Percentiles rank a stretch among this genome's conserved stretches.
Evolutionary conservation across 306 rosid genomes (phyloP).

Genomic region (Cyamopsis tetragonoloba): DNA sequence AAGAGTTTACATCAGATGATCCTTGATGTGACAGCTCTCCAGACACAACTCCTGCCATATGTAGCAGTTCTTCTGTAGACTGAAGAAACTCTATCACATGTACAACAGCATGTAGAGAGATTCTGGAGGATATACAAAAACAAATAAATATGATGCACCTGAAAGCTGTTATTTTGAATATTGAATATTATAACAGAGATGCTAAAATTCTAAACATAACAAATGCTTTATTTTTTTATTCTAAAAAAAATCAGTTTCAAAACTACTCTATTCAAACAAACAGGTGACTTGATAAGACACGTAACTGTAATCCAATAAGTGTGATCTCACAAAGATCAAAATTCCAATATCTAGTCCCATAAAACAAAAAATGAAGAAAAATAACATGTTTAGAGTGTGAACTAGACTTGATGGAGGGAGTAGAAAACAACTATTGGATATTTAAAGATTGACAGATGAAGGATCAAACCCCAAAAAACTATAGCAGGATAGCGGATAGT

Average conservation of each 20-base stretch:
- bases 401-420: not conserved
- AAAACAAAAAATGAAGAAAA: not conserved
- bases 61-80: constrained; percentile 21
- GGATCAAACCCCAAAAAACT: too few relatives aligned
- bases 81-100: constrained; percentile 16
- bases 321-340: not conserved
- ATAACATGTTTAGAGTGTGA: not conserved
- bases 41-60: constrained; percentile 41
- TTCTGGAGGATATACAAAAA: constrained; percentile 27
- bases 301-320: not conserved
- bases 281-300: not conserved
- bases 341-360: not conserved
- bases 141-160: constrained; percentile 11
- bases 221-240: not conserved
- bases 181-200: constrained; percentile 1
- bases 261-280: not conserved
- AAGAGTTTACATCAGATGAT: constrained; percentile 27
- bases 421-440: not conserved
- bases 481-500: too few relatives aligned
- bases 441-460: not conserved
- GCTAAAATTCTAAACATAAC: not conserved
- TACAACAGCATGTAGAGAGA: constrained; percentile 29
- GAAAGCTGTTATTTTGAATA: too few relatives aligned
- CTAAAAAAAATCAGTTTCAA: too few relatives aligned
- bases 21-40: constrained; percentile 34